These are phyloP conservation scores for Glaciozyma antarctica DNA, from an alignment of 768 basidiomycete species.

Conservation along the genomic window DNA sequence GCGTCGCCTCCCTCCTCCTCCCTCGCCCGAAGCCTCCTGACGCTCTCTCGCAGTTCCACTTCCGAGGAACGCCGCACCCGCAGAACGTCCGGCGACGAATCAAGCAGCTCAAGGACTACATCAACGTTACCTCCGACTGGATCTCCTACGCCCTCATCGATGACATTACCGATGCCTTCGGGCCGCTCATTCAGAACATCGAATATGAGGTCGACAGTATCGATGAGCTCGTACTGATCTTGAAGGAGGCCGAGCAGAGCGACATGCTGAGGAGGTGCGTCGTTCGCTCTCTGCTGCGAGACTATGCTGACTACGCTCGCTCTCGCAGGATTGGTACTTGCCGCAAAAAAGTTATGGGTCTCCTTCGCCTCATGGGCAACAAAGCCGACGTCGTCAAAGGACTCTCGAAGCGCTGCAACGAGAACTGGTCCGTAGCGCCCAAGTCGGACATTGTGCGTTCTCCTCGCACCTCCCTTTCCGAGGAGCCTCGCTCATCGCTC, in stretches of 20 bases:
- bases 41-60: conserved; percentile 64
- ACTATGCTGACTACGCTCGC: not conserved
- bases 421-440: conserved; percentile 96
- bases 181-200: conserved; percentile 93
- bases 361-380: conserved; percentile 92
- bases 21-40: not conserved
- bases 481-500: not conserved
- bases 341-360: conserved; percentile 98
- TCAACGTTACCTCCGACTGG: conserved; percentile 98
- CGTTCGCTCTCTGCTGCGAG: not conserved
- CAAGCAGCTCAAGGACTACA: conserved; percentile 98
- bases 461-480: conserved; percentile 60
- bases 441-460: conserved; percentile 95
- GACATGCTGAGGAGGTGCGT: conserved; percentile 79
- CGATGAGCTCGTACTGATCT: conserved; percentile 90
- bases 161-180: conserved; percentile 98
- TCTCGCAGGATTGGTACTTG: conserved; percentile 76
- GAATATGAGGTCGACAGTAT: conserved; percentile 99
- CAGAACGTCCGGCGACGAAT: conserved; percentile 96
- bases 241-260: conserved; percentile 90
- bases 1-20: conserved; percentile 37
- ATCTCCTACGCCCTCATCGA: conserved; percentile 99
- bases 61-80: conserved; percentile 91
- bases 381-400: conserved; percentile 99
- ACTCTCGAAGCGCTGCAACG: conserved; percentile 92